Evolutionary conservation across 208 protist species (phyloP), one percentile per base, ranked within the genome.

Genomic region (Polymyxa betae): DNA sequence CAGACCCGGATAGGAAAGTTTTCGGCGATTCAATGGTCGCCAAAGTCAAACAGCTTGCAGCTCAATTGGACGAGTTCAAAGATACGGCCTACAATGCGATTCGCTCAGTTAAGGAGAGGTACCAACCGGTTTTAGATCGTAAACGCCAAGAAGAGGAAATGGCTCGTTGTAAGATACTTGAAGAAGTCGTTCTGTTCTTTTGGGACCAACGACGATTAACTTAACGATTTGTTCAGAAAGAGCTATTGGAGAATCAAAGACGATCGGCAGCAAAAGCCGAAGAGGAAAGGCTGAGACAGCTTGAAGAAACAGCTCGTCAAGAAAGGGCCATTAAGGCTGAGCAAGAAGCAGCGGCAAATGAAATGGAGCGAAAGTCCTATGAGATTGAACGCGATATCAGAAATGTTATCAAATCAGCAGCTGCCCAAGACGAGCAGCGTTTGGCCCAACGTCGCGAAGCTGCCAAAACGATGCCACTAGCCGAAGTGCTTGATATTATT

Each of bases 401-500:
- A 45, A 5, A 35, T 16, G n/a, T 82, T 12, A 35, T 35, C 72
- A 5, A 82, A 43, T 5, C 72, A n/a, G 35, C 35, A 20, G 72
- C 5, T 35, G 72, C 72, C 16, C 16, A 82, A 12, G 16, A n/a
- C 35, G 16, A 35, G 35, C 16, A 5, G 35, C 12, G 5, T 43
- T n/a, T 82, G 5, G 72, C 5, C 72, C 35, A 82, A 35, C 72
- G 72, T n/a, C 72, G 5, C 16, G n/a, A 82, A 82, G 16, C 5
- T 5, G n/a, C 72, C 35, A 35, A 82, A 43, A 40, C 72, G 72
- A 82, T 82, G 72, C 16, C 5, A 20, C 5, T 82, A 5, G 72
- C 72, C 72, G 35, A 45, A n/a, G 72, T 82, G 16, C 72, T 82
- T 12, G 40, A 82, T 43, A 82, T 82, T n/a, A 43, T 82, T n/a